phyloP scores from a whole-genome alignment of 2,329 filamentous ascomycete genomes.

The Phialophora tarda region DNA sequence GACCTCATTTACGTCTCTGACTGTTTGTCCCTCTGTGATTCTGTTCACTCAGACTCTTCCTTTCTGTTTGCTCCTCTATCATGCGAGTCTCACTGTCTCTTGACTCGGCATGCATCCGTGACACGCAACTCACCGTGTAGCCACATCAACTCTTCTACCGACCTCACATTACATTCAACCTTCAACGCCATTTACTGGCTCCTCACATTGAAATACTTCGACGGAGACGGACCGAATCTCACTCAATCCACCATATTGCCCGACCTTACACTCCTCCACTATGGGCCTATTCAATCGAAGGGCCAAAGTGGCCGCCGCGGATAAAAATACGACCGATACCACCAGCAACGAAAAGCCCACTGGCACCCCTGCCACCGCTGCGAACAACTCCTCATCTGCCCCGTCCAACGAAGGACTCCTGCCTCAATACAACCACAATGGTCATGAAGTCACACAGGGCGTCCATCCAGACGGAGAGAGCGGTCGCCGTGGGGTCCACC shows the following conservation, averaged over 20 bases:
- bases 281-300: slow-evolving; percentile 35
- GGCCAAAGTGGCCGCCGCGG: slow-evolving; percentile 7
- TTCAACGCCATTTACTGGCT: neutral
- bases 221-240: neutral
- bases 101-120: neutral
- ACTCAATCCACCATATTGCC: neutral
- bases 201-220: neutral
- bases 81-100: neutral
- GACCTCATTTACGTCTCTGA: neutral
- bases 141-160: neutral
- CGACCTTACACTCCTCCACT: slow-evolving; percentile 19
- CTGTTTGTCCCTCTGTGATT: neutral
- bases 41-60: neutral
- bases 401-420: slow-evolving; percentile 24
- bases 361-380: slow-evolving; percentile 4
- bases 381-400: slow-evolving; percentile 12
- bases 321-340: slow-evolving; percentile 1
- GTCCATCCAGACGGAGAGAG: slow-evolving; percentile 67
- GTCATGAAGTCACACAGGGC: slow-evolving; percentile 44
- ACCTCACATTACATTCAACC: neutral
- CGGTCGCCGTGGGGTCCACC: slow-evolving; percentile 69
- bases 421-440: slow-evolving; percentile 36
- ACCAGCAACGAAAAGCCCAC: slow-evolving; percentile 27
- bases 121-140: neutral
- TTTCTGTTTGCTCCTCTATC: slow-evolving; percentile 2